A percentile compares a stretch with the other conserved stretches of the same genome.
Conservation (phyloP, 768 basidiomycete genomes). For the Russula sp. region DNA sequence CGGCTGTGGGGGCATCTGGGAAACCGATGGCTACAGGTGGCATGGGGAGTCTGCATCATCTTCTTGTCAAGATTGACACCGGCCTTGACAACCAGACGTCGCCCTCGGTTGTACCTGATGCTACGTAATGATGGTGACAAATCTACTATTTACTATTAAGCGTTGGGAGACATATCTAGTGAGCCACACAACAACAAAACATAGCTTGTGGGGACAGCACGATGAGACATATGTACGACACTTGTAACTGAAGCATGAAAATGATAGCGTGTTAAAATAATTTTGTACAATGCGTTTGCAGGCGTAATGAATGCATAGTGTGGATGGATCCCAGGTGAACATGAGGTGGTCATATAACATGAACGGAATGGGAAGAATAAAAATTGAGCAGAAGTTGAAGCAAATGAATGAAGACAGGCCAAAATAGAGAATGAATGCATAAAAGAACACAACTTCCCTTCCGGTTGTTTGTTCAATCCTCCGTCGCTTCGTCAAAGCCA, state of each 20-base stretch:
- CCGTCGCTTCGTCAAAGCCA: constrained; percentile 39
- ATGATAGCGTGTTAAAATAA: constrained; percentile 14
- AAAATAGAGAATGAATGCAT: background rate
- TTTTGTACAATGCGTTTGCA: constrained; percentile 19
- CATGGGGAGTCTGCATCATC: constrained; percentile 18
- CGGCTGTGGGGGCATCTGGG: constrained; percentile 12
- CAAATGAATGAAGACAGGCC: constrained; percentile 8
- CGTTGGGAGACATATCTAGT: constrained; percentile 13
- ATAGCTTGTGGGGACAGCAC: constrained; percentile 1
- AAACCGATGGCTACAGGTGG: constrained; percentile 15
- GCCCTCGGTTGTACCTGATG: background rate
- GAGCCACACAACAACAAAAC: constrained; percentile 11
- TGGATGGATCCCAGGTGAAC: constrained; percentile 14
- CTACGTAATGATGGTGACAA: background rate
- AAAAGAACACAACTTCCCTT: background rate
- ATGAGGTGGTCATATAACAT: constrained; percentile 6
- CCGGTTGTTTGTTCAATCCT: constrained; percentile 30
- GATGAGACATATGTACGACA: constrained; percentile 3
- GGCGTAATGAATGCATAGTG: constrained; percentile 15
- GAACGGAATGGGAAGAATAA: constrained; percentile 20
- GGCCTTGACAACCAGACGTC: constrained; percentile 7
- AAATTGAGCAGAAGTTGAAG: constrained; percentile 19
- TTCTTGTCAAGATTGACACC: constrained; percentile 20
- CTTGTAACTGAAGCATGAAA: constrained; percentile 19
- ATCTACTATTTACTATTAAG: background rate